Conservation (phyloP, 768 basidiomycete species). For the Tephrocybe sp. region DNA sequence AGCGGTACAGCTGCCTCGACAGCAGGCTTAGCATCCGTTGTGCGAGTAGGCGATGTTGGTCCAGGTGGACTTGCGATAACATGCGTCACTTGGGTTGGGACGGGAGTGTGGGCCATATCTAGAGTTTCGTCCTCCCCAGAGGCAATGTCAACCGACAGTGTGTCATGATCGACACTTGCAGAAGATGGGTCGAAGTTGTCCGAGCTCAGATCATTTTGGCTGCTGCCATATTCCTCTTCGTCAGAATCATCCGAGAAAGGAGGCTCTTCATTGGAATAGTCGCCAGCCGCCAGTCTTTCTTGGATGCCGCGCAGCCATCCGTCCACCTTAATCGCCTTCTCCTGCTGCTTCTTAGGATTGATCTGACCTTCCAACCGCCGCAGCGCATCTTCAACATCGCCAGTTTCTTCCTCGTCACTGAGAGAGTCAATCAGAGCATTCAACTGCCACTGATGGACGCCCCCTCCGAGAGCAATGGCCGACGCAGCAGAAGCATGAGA, state of each 20-base stretch:
- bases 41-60: conserved; percentile 29
- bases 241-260: conserved; percentile 51
- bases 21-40: conserved; percentile 46
- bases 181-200: conserved; percentile 13
- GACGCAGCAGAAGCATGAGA: conserved; percentile 42
- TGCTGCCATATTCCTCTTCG: conserved; percentile 21
- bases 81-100: conserved; percentile 31
- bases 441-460: conserved; percentile 81
- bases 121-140: conserved; percentile 6
- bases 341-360: conserved; percentile 67
- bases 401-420: conserved; percentile 72
- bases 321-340: conserved; percentile 76
- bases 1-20: conserved; percentile 64
- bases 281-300: conserved; percentile 62
- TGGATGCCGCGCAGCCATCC: conserved; percentile 78
- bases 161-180: conserved; percentile 5
- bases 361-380: conserved; percentile 84
- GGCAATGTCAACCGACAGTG: background rate
- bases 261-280: conserved; percentile 64
- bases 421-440: conserved; percentile 75
- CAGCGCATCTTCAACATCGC: conserved; percentile 83
- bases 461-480: conserved; percentile 39
- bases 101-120: conserved; percentile 29
- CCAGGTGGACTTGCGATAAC: conserved; percentile 25
- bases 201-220: conserved; percentile 9